Base-by-base conservation (phyloP, 306 rosid species). In the Spatholobus suberectus region DNA sequence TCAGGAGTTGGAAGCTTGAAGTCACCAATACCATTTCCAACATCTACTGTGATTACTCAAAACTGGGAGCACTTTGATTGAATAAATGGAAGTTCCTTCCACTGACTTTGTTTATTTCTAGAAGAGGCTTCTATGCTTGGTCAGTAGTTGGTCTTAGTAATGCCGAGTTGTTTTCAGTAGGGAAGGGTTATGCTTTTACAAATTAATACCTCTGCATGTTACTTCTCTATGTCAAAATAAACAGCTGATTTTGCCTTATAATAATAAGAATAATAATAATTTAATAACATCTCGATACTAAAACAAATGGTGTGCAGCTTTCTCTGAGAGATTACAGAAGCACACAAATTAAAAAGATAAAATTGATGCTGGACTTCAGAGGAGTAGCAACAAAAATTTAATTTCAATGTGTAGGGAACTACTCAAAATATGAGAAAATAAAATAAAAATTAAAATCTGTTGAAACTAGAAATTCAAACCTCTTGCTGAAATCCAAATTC, bases 61-160 rank as follows among this genome's bases (percentile, higher is more conserved):
- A 61, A 84, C 2, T 84, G 87, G 87, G 84, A 74, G 34, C 43
- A 55, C 7, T 79, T 84, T 79, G 87, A 79, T 84, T 79, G 87
- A 79, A 18, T 79, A 23, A 82, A 21, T 21, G 63, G 3, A 59
- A 51, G 24, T 24, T 70, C 59, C 0, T 2, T 70, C 63, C 62
- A 17, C 5, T 5, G 68, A 73, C 38, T 73, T 26, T 41, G 26
- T 66, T 11, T 21, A 72, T 38, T n/a, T 74, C 17, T 34, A 49
- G 71, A 35, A 52, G 70, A 49, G 54, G 54, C 54, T 57, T 69
- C 43, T 5, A 38, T 34, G 13, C n/a, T n/a, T n/a, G n/a, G n/a
- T n/a, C n/a, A n/a, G 21, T 18, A 26, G 41, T 63, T 72, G 41
- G 21, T 40, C 27, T 73, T 49, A 9, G 8, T 51, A 63, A 62